These are phyloP conservation scores for Chytriomyces sp. DNA, from an alignment of 192 early-diverging fungal genomes.

Conservation along the genomic window DNA sequence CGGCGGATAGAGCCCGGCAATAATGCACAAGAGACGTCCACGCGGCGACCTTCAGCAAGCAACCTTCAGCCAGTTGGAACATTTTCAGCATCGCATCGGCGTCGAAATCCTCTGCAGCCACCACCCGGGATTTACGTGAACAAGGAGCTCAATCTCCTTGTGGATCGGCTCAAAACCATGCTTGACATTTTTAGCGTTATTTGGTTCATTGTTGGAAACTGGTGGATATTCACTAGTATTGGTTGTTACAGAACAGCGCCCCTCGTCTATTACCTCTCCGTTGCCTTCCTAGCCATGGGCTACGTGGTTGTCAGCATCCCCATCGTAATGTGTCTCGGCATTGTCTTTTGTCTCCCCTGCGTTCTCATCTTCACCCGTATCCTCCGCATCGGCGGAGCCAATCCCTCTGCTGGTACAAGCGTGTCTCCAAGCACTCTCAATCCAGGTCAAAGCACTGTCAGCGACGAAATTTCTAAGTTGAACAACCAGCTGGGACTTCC, in stretches of 20 bases:
- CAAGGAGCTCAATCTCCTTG: conserved; percentile 18
- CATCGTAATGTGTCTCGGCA: conserved; percentile 56
- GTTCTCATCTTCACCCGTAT: conserved; percentile 64
- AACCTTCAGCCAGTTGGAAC: no score
- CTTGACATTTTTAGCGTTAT: conserved; percentile 63
- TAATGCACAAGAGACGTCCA: background rate
- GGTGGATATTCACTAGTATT: conserved; percentile 60
- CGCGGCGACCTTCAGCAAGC: background rate
- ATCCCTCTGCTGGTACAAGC: conserved; percentile 55
- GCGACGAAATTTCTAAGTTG: background rate
- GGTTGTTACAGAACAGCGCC: conserved; percentile 54
- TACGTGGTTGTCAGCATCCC: conserved; percentile 70
- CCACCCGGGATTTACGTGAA: conserved; percentile 12
- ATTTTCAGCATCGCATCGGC: background rate
- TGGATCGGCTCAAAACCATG: conserved; percentile 53
- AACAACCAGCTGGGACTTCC: conserved; percentile 42
- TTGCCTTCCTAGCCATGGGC: conserved; percentile 68
- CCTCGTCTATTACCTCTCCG: conserved; percentile 59
- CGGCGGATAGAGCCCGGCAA: no score
- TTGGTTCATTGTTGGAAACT: conserved; percentile 73
- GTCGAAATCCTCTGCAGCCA: background rate
- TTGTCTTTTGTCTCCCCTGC: conserved; percentile 67
- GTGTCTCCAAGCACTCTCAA: background rate
- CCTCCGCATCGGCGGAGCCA: conserved; percentile 56
- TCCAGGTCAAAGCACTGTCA: background rate